phyloP scores from a whole-genome alignment of 106 monocot species.

The Allium fistulosum region DNA sequence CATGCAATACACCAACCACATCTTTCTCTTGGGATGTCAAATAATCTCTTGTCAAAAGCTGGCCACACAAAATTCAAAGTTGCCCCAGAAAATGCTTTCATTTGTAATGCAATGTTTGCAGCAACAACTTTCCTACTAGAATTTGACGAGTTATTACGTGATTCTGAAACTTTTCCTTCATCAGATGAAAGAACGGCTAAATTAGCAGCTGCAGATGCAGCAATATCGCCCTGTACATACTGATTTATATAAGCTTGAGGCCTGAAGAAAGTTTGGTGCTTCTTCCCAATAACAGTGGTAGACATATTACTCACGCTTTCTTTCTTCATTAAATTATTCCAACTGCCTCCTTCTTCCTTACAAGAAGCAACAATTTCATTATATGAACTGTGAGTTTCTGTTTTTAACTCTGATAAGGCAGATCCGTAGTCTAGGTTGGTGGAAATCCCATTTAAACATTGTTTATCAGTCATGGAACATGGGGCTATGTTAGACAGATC shows the following conservation, averaged over 20 bases:
- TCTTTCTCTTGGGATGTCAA: constrained; percentile 77
- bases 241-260: constrained; percentile 69
- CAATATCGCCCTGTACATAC: constrained; percentile 71
- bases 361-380: constrained; percentile 17
- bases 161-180: constrained; percentile 33
- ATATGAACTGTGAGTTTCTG: constrained; percentile 8
- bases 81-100: constrained; percentile 80
- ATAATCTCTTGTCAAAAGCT: constrained; percentile 59
- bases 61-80: constrained; percentile 70
- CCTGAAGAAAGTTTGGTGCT: constrained; percentile 25
- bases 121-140: constrained; percentile 26
- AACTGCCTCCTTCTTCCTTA: constrained; percentile 20
- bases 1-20: constrained; percentile 97
- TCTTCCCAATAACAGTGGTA: constrained; percentile 8
- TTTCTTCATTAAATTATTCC: constrained; percentile 14
- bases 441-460: background rate
- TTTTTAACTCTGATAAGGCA: background rate
- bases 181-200: constrained; percentile 51
- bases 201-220: constrained; percentile 82
- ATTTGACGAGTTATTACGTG: constrained; percentile 28
- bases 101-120: constrained; percentile 46
- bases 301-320: constrained; percentile 5
- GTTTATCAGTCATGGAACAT: constrained; percentile 4
- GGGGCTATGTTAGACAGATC: constrained; percentile 1
- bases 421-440: too few relatives aligned